phyloP scores from a whole-genome alignment of 345 rosid genomes.

The Arabidopsis suecica region DNA sequence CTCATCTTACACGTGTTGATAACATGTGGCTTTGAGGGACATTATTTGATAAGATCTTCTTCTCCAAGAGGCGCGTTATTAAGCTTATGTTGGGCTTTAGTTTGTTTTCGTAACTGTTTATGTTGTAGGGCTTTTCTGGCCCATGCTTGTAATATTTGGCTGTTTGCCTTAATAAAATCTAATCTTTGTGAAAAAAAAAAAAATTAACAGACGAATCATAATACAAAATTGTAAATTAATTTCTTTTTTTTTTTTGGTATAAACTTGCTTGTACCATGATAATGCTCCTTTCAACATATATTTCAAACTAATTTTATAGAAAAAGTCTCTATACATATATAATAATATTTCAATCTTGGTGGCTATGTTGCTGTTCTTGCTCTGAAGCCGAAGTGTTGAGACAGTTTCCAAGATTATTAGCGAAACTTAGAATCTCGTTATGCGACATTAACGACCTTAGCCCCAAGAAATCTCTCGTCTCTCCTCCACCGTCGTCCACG shows the following conservation, averaged over 20 bases:
- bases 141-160: too few relatives aligned
- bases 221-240: neutral
- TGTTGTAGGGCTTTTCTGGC: too few relatives aligned
- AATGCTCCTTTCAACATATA: slow-evolving; percentile 27
- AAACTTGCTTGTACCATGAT: neutral
- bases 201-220: neutral
- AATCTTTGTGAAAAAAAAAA: neutral
- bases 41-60: too few relatives aligned
- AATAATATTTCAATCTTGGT: slow-evolving; percentile 25
- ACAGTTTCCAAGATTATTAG: slow-evolving; percentile 62
- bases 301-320: slow-evolving; percentile 9
- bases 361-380: slow-evolving; percentile 33
- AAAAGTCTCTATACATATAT: slow-evolving; percentile 36
- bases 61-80: too few relatives aligned
- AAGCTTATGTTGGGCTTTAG: too few relatives aligned
- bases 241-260: neutral
- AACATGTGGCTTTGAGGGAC: too few relatives aligned
- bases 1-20: too few relatives aligned
- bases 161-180: too few relatives aligned
- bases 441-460: slow-evolving; percentile 66
- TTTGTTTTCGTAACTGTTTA: too few relatives aligned
- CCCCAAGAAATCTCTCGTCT: slow-evolving; percentile 93
- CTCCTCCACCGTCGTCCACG: slow-evolving; percentile 46
- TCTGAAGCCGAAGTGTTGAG: slow-evolving; percentile 45
- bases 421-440: slow-evolving; percentile 67